Evolutionary conservation across 768 basidiomycete genomes (phyloP), one percentile per base, ranked within the genome.

Genomic region (Leccinum boreale): DNA sequence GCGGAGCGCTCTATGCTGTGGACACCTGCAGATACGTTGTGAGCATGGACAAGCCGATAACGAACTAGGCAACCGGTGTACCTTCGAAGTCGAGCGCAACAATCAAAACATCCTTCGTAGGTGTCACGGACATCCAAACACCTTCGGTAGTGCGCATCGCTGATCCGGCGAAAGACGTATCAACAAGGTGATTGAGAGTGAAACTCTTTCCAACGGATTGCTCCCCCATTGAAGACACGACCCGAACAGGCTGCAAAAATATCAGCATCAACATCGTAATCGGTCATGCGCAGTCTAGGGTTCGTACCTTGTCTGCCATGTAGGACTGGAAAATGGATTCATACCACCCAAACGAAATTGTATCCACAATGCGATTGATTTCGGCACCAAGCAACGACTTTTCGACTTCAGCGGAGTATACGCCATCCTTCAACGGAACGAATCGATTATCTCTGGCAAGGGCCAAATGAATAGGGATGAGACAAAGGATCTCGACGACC

Each of bases 41-140:
- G 7, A 36, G 2, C 5, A 39, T 29, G 3, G 14, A 23, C 29
- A 0, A 17, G 26, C 21, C 76, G 54, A 31, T 15, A 35, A 21
- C 28, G 17, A 14, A 7, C 15, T 3, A n/a, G 15, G 36, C 12
- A 3, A 15, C 3, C 2, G 9, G 35, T 53, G 2, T 47, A 78
- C 85, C 85, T 77, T 86, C 85, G 58, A 86, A 86, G 60, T 86
- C 85, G 10, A 86, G 75, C 4, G 85, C 80, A 1, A 86, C 83
- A n/a, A 86, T 71, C 17, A 86, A 65, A 3, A 68, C 69, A 5
- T 84, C 79, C 26, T 79, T 72, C 0, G 85, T 85, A 0, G 85
- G 85, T 2, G 84, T 84, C 15, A 81, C 81, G 1, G 84, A 85
- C 78, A 85, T 80, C 84, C 84, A 85, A 24, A 86, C 81, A 19